phyloP scores from a whole-genome alignment of 108 stramenopile genomes.

The Nannochloropsis salina region DNA sequence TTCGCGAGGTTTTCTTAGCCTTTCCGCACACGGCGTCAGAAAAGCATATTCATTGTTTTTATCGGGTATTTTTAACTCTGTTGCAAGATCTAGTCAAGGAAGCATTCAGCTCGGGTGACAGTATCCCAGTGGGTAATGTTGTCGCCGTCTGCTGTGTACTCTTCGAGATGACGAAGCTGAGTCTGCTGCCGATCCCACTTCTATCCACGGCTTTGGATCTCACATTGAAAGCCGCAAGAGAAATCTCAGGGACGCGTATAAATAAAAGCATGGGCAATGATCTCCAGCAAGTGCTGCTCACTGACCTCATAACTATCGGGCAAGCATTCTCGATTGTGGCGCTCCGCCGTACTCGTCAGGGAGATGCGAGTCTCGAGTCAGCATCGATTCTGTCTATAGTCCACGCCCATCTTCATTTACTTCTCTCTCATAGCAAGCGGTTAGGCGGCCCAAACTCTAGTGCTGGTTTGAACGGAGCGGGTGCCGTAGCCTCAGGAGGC shows the following conservation, averaged over 20 bases:
- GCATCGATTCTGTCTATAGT: not conserved
- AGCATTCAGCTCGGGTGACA: not conserved
- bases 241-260: not conserved
- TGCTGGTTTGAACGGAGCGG: conserved; percentile 1
- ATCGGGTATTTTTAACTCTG: not conserved
- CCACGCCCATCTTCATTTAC: not conserved
- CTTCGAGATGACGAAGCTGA: not conserved
- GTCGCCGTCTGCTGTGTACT: conserved; percentile 1
- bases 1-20: not conserved
- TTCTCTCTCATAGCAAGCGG: not conserved
- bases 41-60: not conserved
- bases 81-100: not conserved
- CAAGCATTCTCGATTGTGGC: not conserved
- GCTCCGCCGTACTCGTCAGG: conserved; percentile 16
- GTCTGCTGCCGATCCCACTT: not conserved
- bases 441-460: not conserved
- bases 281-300: conserved; percentile 13
- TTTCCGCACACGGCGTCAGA: not conserved
- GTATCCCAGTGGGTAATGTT: conserved; percentile 3
- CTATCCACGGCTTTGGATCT: not conserved
- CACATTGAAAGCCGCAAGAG: not conserved
- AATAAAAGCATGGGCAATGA: not conserved
- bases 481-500: not conserved
- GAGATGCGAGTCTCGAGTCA: not conserved
- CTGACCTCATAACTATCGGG: not conserved